phyloP scores from a whole-genome alignment of 495 filamentous ascomycete genomes.

The Talaromyces wortmannii region DNA sequence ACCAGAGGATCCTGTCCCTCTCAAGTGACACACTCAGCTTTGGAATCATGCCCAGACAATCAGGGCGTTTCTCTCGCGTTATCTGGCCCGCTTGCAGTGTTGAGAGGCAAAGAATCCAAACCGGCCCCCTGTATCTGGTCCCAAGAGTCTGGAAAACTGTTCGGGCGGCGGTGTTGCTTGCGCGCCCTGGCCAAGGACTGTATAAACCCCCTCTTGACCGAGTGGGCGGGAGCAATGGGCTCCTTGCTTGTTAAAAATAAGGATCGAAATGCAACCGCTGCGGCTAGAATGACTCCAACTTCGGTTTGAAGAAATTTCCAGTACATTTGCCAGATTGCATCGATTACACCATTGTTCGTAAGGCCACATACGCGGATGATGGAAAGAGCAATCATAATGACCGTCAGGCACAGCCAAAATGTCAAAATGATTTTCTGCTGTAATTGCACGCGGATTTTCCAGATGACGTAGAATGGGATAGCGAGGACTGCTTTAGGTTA shows the following conservation, averaged over 20 bases:
- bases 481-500: background rate
- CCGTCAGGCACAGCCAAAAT: background rate
- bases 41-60: background rate
- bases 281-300: background rate
- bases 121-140: background rate
- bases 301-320: background rate
- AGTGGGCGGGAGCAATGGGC: background rate
- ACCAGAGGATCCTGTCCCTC: too few species aligned
- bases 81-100: background rate
- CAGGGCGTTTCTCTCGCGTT: background rate
- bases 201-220: background rate
- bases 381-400: background rate
- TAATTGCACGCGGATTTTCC: background rate
- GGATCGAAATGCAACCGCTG: background rate
- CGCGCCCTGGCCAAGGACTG: background rate
- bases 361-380: background rate
- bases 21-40: background rate
- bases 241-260: background rate
- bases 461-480: background rate
- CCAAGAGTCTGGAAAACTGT: background rate
- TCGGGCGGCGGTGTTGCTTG: background rate
- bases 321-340: background rate
- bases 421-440: background rate
- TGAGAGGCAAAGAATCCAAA: background rate
- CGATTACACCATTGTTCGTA: background rate